Evolutionary conservation across 208 protist species (phyloP), one percentile per base, ranked within the genome.

Genomic region (Acanthamoeba rhysodes): DNA sequence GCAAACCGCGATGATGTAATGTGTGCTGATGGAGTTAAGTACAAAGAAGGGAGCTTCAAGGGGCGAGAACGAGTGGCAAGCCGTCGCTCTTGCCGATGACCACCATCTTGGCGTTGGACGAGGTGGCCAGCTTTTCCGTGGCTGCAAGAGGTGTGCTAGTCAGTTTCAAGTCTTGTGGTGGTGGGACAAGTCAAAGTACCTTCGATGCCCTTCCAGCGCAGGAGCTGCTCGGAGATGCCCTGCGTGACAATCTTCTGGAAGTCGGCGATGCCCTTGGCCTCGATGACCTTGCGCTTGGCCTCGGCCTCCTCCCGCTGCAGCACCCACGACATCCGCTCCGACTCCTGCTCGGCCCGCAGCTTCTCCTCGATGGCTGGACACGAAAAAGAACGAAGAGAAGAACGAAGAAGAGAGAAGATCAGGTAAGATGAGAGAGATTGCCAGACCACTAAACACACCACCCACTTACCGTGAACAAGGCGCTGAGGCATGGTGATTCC

Each of bases 161-260:
- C 29, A 72, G 29, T 45, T 0, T 41, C 27, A 16, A 37, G n/a
- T 12, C n/a, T 32, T 2, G 20, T 24, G 4, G 20, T 29, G 27
- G 34, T 14, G n/a, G n/a, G n/a, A n/a, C n/a, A n/a, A n/a, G n/a
- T n/a, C n/a, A n/a, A n/a, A n/a, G n/a, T n/a, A 91, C 84, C 94
- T 90, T 95, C 94, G 16, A 95, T 95, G 32, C 94, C 94, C 59
- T 95, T 95, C 94, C 94, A 95, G 22, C 82, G 41, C 0, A 95
- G 59, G 12, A 95, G 84, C 72, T 70, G 50, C n/a, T 87, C 78
- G 12, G 94, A 95, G 74, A 95, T 94, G 88, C 94, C 94, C 50
- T 95, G 27, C 29, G 78, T 64, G 29, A 95, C 94, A 41, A 95
- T 95, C 55, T 76, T 95, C 76, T 95, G 94, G 88, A 95, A 95